Percentiles rank a stretch among this genome's conserved stretches.
phyloP scores from a whole-genome alignment of 768 basidiomycete species.

The Calocera cornea region DNA sequence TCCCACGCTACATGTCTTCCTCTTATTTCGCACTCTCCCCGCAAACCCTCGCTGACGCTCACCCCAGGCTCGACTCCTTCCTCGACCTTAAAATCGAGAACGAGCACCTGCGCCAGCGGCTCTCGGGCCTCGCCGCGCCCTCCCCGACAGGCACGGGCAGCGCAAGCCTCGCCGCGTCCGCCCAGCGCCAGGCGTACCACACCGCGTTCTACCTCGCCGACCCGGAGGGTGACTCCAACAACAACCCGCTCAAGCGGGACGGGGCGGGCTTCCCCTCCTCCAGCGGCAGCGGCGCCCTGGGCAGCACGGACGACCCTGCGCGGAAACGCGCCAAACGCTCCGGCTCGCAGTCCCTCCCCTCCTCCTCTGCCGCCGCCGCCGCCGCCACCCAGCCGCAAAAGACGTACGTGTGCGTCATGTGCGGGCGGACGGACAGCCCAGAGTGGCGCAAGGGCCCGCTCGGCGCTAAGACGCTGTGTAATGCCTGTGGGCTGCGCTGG shows the following conservation, averaged over 20 bases:
- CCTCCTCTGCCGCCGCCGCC: neutral
- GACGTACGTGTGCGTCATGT: conserved; percentile 79
- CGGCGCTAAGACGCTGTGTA: conserved; percentile 95
- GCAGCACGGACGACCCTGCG: neutral
- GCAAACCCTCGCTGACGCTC: neutral
- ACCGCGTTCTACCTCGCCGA: neutral
- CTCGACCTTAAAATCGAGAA: conserved; percentile 83
- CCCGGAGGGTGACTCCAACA: conserved; percentile 8
- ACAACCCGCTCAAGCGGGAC: conserved; percentile 12
- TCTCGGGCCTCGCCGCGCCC: conserved; percentile 8
- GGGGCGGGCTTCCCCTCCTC: neutral
- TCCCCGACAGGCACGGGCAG: conserved; percentile 6
- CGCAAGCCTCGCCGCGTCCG: neutral
- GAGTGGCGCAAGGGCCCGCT: conserved; percentile 97
- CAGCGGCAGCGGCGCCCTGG: neutral
- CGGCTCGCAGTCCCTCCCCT: neutral
- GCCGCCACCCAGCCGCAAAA: conserved; percentile 33
- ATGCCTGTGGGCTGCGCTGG: conserved; percentile 90
- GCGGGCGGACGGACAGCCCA: conserved; percentile 89
- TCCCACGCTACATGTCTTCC: neutral
- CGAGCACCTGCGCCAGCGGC: conserved; percentile 54
- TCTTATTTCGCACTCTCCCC: neutral
- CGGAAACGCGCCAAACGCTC: neutral
- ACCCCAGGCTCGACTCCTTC: conserved; percentile 26
- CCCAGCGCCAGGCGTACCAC: neutral